A percentile compares a stretch with the other conserved stretches of the same genome.
Evolutionary conservation across 1,284 basidiomycete genomes (phyloP).

Genomic region (Stereum hirsutum): DNA sequence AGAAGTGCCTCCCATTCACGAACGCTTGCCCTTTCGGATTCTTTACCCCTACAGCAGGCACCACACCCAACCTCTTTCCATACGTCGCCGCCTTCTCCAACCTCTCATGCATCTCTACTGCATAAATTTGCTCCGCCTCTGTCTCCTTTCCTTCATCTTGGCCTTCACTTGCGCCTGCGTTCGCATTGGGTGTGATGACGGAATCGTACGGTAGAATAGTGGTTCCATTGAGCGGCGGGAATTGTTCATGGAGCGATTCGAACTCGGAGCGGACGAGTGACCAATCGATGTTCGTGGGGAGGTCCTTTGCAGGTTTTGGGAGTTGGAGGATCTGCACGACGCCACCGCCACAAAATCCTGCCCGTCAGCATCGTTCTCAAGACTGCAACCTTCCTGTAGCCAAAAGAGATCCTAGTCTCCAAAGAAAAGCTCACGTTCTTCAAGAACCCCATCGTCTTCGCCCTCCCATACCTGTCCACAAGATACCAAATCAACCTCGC

Average conservation of each 20-base stretch:
- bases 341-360: no score
- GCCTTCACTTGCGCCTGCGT: conserved; percentile 19
- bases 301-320: not conserved
- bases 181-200: no score
- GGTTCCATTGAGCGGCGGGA: no score
- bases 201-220: no score
- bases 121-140: conserved; percentile 20
- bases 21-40: conserved; percentile 61
- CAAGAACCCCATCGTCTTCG: conserved; percentile 53
- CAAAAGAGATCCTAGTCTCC: no score
- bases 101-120: conserved; percentile 16
- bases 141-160: conserved; percentile 12
- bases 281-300: conserved; percentile 27
- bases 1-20: conserved; percentile 80
- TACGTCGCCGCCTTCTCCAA: conserved; percentile 41
- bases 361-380: no score
- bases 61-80: conserved; percentile 39
- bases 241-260: conserved; percentile 11
- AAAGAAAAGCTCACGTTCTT: conserved; percentile 29
- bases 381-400: no score
- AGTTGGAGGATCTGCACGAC: not conserved
- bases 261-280: conserved; percentile 34
- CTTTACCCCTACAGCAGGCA: conserved; percentile 25
- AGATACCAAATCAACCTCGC: conserved; percentile 67
- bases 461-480: conserved; percentile 52